phyloP scores from a whole-genome alignment of 2,329 filamentous ascomycete genomes.

The Pseudocercospora fuligena region DNA sequence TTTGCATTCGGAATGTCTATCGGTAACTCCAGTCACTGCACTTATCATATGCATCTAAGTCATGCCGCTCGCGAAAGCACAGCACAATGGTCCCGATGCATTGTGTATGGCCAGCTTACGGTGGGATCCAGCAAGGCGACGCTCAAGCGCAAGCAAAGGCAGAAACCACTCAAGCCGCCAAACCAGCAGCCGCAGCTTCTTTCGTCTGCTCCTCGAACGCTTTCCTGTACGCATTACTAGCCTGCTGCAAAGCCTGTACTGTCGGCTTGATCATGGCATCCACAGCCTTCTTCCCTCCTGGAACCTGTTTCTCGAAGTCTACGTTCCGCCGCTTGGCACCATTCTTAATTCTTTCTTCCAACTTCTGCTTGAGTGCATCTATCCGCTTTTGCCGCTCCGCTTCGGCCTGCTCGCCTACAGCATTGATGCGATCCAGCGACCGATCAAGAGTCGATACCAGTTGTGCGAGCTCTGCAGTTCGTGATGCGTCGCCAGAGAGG shows the following conservation, averaged over 20 bases:
- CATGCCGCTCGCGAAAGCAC: too few relatives aligned
- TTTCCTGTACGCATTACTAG: slow-evolving; percentile 71
- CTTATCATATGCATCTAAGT: too few relatives aligned
- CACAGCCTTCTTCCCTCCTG: slow-evolving; percentile 77
- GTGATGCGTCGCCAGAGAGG: slow-evolving; percentile 78
- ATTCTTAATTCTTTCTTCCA: slow-evolving; percentile 70
- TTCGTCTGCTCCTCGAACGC: slow-evolving; percentile 65
- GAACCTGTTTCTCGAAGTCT: slow-evolving; percentile 66
- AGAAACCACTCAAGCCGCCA: background rate
- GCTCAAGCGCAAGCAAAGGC: too few relatives aligned
- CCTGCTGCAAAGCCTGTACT: slow-evolving; percentile 70
- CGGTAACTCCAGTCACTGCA: too few relatives aligned
- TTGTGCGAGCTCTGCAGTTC: slow-evolving; percentile 78
- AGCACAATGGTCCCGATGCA: too few relatives aligned
- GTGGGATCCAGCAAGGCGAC: too few relatives aligned
- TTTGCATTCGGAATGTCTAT: too few relatives aligned
- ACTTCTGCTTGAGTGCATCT: slow-evolving; percentile 69
- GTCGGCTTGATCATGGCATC: slow-evolving; percentile 77
- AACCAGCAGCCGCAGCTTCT: slow-evolving; percentile 28
- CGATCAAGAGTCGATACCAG: slow-evolving; percentile 80
- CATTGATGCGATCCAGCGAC: slow-evolving; percentile 77
- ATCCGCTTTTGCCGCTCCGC: slow-evolving; percentile 70
- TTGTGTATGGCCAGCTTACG: too few relatives aligned
- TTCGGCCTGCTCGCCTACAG: slow-evolving; percentile 81
- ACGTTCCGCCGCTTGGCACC: slow-evolving; percentile 73